These are phyloP conservation scores for Naganishia cerealis DNA, from an alignment of 1,284 basidiomycete species.

Conservation along the genomic window DNA sequence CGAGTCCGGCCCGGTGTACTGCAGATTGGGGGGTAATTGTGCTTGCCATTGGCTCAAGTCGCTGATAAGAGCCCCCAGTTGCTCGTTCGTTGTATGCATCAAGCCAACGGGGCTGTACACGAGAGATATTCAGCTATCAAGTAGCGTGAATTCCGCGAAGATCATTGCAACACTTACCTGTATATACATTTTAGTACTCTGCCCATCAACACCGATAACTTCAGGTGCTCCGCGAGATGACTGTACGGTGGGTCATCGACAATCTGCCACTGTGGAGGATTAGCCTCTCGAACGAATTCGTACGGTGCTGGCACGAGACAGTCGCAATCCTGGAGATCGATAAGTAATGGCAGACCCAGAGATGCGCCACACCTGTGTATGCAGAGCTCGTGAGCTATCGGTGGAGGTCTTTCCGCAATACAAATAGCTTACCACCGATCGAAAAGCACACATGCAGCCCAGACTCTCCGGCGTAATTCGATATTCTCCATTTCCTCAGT, in stretches of 20 bases:
- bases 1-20: conserved; percentile 68
- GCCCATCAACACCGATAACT: conserved; percentile 81
- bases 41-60: conserved; percentile 78
- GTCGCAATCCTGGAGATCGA: conserved; percentile 90
- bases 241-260: conserved; percentile 32
- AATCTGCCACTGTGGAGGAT: conserved; percentile 61
- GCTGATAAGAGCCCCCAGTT: conserved; percentile 65
- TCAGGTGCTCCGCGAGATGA: conserved; percentile 77
- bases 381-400: conserved; percentile 36
- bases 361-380: conserved; percentile 39
- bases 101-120: conserved; percentile 74
- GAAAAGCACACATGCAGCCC: conserved; percentile 85
- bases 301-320: conserved; percentile 73
- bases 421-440: conserved; percentile 72
- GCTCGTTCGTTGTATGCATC: conserved; percentile 74
- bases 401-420: neutral
- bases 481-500: conserved; percentile 58
- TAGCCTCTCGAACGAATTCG: conserved; percentile 57
- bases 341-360: conserved; percentile 67
- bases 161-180: conserved; percentile 58
- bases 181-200: conserved; percentile 87
- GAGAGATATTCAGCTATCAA: neutral
- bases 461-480: conserved; percentile 78
- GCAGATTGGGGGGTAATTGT: conserved; percentile 70
- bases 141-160: neutral